Percentiles rank a stretch among this genome's conserved stretches.
phyloP scores from a whole-genome alignment of 108 stramenopile genomes.

The Parietichytrium sp. region DNA sequence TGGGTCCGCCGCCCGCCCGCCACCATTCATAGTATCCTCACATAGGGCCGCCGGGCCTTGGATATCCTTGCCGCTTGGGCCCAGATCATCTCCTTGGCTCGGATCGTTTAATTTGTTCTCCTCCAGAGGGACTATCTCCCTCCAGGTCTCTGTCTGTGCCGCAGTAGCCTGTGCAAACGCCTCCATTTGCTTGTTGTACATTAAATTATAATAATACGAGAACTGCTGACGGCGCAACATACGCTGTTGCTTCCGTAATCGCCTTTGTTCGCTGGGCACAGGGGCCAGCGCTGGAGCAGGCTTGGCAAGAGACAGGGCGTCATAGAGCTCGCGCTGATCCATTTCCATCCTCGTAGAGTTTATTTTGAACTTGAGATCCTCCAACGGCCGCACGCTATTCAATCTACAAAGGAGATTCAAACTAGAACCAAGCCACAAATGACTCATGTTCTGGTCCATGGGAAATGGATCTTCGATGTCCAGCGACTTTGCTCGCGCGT shows the following conservation, averaged over 20 bases:
- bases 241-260: neutral
- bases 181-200: neutral
- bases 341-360: neutral
- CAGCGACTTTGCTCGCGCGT: neutral
- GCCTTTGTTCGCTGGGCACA: neutral
- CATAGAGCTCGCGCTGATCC: conserved; percentile 2
- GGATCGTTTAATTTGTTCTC: too few relatives aligned
- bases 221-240: neutral
- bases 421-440: neutral
- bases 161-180: neutral
- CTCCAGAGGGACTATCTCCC: too few relatives aligned
- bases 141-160: too few relatives aligned
- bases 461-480: neutral
- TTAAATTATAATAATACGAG: neutral
- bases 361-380: neutral
- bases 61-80: too few relatives aligned
- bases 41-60: too few relatives aligned
- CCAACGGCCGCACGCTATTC: neutral
- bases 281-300: neutral
- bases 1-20: too few relatives aligned
- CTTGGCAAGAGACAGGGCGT: neutral
- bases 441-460: neutral
- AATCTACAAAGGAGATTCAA: conserved; percentile 5
- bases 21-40: too few relatives aligned
- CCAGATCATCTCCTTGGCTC: too few relatives aligned